Base-by-base conservation (phyloP, 1,139 yeast species). In the Candida sanyaensis region DNA sequence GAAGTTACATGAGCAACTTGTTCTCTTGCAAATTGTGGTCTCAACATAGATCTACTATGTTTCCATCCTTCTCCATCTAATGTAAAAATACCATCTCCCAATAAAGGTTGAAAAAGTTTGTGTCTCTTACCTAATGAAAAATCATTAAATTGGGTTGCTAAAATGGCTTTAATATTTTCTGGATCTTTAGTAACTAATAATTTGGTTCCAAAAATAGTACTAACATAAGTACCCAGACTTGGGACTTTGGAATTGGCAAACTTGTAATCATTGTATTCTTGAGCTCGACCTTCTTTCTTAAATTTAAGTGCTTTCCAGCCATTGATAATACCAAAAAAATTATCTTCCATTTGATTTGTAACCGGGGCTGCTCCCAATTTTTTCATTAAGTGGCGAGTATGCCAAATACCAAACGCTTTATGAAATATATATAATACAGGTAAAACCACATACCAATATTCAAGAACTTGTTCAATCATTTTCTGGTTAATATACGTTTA, bases 11-110 rank as follows among this genome's bases (percentile, higher is more conserved):
- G 82, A 8, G 78, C 71, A 40, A 80, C 71, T 56, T 78, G 80
- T 54, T 78, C 82, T 44, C 80, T 66, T 13, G 78, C 65, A 58
- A 80, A 80, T 59, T 78, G 82, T 0, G 84, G 84, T 47, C 84
- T 67, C 55, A 80, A 69, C 73, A 80, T 63, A 3, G 80, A 75
- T 46, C 85, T 66, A 34, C 80, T 70, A 55, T 78, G 82, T 55
- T 77, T 75, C 85, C 85, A 80, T 2, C 78, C 80, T 31, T 65
- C 72, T 12, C 82, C 82, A 48, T 77, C 80, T 39, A 77, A 68
- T 1, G 84, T 79, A 63, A 80, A 80, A 50, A 80, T 78, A 2
- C 85, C 84, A 46, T 75, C 75, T 2, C 84, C 84, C 44, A 80
- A 65, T 17, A 78, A 59, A 4, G 80, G 77, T 32, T 55, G 54